phyloP scores from a whole-genome alignment of 306 rosid genomes.

The Cicer pinnatifidum region DNA sequence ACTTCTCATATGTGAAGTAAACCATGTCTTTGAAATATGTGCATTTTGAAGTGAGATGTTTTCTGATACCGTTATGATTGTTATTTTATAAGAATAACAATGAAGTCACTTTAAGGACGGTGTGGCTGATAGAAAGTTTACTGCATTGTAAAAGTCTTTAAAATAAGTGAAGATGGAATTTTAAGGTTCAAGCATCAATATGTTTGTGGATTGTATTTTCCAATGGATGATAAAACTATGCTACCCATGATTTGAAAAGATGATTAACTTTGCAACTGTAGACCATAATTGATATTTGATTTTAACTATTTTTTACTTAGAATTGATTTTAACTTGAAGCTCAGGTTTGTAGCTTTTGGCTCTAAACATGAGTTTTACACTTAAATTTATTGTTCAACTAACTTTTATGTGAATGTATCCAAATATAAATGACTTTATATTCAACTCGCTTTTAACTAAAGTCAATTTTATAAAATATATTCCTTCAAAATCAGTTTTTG shows the following conservation, averaged over 20 bases:
- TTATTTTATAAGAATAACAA: not conserved
- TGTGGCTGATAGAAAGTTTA: slow-evolving; percentile 23
- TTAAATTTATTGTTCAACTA: no score
- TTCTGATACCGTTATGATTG: not conserved
- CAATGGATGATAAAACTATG: not conserved
- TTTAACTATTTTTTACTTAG: no score
- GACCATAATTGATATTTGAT: no score
- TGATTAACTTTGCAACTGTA: no score
- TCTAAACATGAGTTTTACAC: no score
- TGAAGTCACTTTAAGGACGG: slow-evolving; percentile 7
- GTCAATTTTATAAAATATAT: no score
- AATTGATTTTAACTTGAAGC: no score
- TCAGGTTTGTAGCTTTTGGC: no score
- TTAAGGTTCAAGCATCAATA: not conserved
- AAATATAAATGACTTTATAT: no score
- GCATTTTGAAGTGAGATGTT: slow-evolving; percentile 6
- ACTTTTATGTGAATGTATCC: no score
- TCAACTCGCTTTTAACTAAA: no score
- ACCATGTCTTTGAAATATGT: slow-evolving; percentile 13
- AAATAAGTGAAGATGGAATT: slow-evolving; percentile 14
- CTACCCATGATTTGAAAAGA: not conserved
- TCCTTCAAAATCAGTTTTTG: no score
- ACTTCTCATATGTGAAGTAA: not conserved
- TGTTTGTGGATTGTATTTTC: slow-evolving; percentile 34
- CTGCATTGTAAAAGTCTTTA: slow-evolving; percentile 12